phyloP scores from a whole-genome alignment of 768 basidiomycete genomes.

The Thelephora ganbajun region DNA sequence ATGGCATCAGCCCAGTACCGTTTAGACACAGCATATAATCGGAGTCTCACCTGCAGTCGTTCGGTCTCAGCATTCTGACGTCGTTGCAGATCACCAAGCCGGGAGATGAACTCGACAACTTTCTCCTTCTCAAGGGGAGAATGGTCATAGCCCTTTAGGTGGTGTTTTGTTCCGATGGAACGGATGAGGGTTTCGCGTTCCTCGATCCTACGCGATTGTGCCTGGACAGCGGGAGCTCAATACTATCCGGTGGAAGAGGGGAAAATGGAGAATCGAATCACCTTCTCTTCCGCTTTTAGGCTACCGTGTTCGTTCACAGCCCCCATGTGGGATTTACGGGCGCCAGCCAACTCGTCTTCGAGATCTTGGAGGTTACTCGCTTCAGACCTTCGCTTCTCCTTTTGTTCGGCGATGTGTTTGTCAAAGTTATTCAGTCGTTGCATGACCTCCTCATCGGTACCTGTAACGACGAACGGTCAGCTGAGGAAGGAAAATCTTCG shows the following conservation, averaged over 20 bases:
- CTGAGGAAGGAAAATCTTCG: conserved; percentile 1
- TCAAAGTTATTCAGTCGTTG: conserved; percentile 44
- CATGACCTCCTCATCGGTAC: conserved; percentile 59
- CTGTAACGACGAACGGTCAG: conserved; percentile 21
- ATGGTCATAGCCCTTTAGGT: conserved; percentile 62
- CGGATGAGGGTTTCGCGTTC: conserved; percentile 67
- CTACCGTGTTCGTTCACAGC: conserved; percentile 51
- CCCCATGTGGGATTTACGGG: conserved; percentile 38
- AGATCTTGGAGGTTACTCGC: conserved; percentile 43
- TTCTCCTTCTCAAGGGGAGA: conserved; percentile 59
- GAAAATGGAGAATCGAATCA: conserved; percentile 12
- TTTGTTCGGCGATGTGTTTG: conserved; percentile 36
- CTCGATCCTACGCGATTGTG: conserved; percentile 52
- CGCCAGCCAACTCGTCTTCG: conserved; percentile 40
- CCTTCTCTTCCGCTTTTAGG: conserved; percentile 63
- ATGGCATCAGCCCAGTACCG: background rate
- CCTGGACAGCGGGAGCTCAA: conserved; percentile 25
- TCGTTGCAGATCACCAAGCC: conserved; percentile 46
- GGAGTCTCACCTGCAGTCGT: conserved; percentile 41
- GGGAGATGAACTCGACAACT: conserved; percentile 58
- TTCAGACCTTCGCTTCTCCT: conserved; percentile 31
- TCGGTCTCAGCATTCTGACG: conserved; percentile 53
- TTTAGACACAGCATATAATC: background rate
- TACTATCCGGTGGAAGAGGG: background rate
- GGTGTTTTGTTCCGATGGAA: conserved; percentile 50